These are phyloP conservation scores for Leccinum variicolor DNA, from an alignment of 768 basidiomycete genomes.

Conservation along the genomic window DNA sequence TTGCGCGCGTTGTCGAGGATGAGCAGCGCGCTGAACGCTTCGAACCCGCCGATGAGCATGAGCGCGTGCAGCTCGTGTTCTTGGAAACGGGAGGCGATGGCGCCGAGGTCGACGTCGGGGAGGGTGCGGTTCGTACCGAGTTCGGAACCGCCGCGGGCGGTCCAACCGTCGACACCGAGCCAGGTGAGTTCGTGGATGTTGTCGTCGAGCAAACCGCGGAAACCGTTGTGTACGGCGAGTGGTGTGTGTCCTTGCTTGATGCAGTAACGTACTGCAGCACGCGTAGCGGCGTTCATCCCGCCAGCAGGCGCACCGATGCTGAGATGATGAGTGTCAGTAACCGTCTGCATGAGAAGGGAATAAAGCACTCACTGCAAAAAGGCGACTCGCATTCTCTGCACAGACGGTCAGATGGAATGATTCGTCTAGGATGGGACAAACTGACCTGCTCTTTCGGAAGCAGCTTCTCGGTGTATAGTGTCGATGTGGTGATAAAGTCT, in stretches of 20 bases:
- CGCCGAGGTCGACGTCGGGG: conserved; percentile 84
- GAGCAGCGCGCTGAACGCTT: conserved; percentile 80
- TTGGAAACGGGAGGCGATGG: conserved; percentile 90
- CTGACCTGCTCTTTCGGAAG: conserved; percentile 51
- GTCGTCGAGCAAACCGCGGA: conserved; percentile 91
- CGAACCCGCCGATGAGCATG: conserved; percentile 93
- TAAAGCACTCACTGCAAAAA: conserved; percentile 73
- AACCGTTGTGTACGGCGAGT: conserved; percentile 93
- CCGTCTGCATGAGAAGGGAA: neutral
- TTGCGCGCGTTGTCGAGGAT: conserved; percentile 77
- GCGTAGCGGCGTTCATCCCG: conserved; percentile 98
- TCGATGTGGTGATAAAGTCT: conserved; percentile 78
- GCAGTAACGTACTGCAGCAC: conserved; percentile 92
- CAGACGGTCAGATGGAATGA: conserved; percentile 9
- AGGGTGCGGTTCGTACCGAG: conserved; percentile 92
- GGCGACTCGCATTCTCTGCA: conserved; percentile 71
- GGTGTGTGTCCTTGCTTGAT: conserved; percentile 88
- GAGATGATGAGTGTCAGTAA: conserved; percentile 3
- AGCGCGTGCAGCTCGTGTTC: conserved; percentile 74
- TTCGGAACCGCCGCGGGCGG: conserved; percentile 93
- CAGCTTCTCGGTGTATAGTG: conserved; percentile 48
- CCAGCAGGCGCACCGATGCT: conserved; percentile 97
- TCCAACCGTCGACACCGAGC: conserved; percentile 97
- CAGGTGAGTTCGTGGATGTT: conserved; percentile 83
- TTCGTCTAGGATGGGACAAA: neutral